Evolutionary conservation across 1,284 basidiomycete species (phyloP), one percentile per base, ranked within the genome.

Genomic region (Irpex sp.): DNA sequence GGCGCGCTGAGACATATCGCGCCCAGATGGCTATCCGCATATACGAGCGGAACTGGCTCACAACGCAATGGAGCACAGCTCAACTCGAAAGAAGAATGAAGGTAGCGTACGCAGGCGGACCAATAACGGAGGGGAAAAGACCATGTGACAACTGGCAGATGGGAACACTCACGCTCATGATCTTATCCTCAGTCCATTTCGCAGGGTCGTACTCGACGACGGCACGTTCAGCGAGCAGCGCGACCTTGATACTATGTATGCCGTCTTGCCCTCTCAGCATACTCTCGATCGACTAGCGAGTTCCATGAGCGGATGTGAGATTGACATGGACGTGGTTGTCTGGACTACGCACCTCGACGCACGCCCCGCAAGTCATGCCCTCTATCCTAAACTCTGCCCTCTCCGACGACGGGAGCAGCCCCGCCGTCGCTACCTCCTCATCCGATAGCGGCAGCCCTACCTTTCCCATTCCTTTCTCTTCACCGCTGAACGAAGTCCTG

Each of bases 361-460:
- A 96, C 49, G 93, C 81, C 7, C 93, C 89, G 71, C 93, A 96
- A 0, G 94, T 95, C 93, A 96, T 96, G n/a, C 94, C 94, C 71
- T 93, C 88, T 72, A 95, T 87, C 65, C 88, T 79, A 47, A 95
- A 77, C 70, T 93, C 92, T 70, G 88, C 91, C 76, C 76, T 84
- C 59, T 78, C 79, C 7, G 67, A 68, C 6, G 64, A 66, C 11
- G 65, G 64, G 8, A 68, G 64, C 52, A 74, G 70, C 66, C 64
- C 70, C 3, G 70, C 66, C 2, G 67, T 69, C 1, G 82, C 70
- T 4, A 79, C 76, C 61, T 82, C 80, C 59, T 78, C 67, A 51
- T 74, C 66, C 5, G 44, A 17, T 58, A 71, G 51, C 3, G 75
- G 71, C 1, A 78, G 70, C 55, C 72, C 76, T 11, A 77, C 65